Base-by-base conservation (phyloP, 2,329 filamentous ascomycete species). In the Trichoderma sp. region DNA sequence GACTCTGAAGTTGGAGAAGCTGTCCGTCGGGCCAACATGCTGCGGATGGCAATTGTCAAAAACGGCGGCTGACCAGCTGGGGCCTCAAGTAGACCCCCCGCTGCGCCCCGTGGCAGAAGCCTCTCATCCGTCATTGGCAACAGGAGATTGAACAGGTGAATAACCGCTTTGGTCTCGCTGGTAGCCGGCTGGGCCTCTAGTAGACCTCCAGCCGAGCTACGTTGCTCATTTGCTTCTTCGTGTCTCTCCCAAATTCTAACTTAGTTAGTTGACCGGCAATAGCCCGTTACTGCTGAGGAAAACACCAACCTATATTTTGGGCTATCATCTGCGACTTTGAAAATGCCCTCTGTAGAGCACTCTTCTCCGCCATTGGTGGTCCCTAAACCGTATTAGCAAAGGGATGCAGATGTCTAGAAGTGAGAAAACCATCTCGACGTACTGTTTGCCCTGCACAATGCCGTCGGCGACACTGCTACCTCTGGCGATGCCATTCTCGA, bases 251-350 rank as follows among this genome's bases (percentile, higher is more conserved):
- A 47, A 75, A 76, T 75, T 81, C 80, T 80, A 57, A 27, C 7
- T 40, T 40, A 3, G 70, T 78, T 60, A 77, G 76, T 56, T 24
- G 31, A 47, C 64, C 21, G 24, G 21, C 5, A 19, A 71, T 16
- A 8, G 11, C 13, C 1, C 14, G 16, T 37, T 3, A 6, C 19
- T 10, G 13, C 21, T 21, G 5, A n/a, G 24, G 10, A 35, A 24
- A 31, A 16, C 2, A 75, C 87, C 77, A 83, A 90, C 91, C 86
- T 66, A 95, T 90, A 77, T 89, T 93, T 61, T 87, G 85, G 0
- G 91, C 92, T 11, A 97, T 82, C 21, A 86, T 86, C 66, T 86
- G 84, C 81, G 89, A 94, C 64, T 86, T 83, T 47, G 87, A 88
- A 31, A 87, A 82, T 40, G 89, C 89, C 68, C 82, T 87, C 76